These are phyloP conservation scores for Aspergillus pseudoviridinutans DNA, from an alignment of 2,329 filamentous ascomycete species.

Conservation along the genomic window DNA sequence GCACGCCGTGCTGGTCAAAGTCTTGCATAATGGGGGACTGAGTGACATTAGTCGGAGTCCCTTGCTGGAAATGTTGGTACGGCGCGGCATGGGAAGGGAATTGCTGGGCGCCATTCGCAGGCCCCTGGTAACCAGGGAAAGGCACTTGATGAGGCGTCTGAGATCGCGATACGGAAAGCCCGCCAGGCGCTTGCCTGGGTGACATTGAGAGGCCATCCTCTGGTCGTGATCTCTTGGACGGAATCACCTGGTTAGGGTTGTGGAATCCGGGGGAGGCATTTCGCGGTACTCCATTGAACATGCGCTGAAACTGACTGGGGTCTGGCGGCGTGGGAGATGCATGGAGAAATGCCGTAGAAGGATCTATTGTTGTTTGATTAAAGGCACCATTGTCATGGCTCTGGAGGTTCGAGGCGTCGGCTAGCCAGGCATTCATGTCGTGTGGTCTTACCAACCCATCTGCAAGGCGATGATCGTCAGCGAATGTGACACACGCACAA, in stretches of 20 bases:
- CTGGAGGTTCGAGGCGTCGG: slow-evolving; percentile 45
- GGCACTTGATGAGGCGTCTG: slow-evolving; percentile 82
- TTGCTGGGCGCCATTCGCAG: slow-evolving; percentile 58
- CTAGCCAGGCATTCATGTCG: slow-evolving; percentile 52
- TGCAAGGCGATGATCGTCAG: slow-evolving; percentile 28
- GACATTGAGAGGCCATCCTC: slow-evolving; percentile 84
- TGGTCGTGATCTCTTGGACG: slow-evolving; percentile 80
- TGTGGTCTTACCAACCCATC: slow-evolving; percentile 45
- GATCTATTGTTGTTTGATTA: slow-evolving; percentile 44
- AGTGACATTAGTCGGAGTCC: slow-evolving; percentile 76
- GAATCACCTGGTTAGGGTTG: slow-evolving; percentile 76
- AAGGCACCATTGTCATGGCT: slow-evolving; percentile 49
- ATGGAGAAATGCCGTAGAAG: slow-evolving; percentile 47
- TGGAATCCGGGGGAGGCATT: slow-evolving; percentile 76
- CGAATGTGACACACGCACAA: slow-evolving; percentile 12
- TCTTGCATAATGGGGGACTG: slow-evolving; percentile 90
- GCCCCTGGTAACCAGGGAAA: slow-evolving; percentile 67
- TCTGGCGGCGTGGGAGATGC: slow-evolving; percentile 46
- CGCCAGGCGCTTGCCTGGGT: slow-evolving; percentile 69
- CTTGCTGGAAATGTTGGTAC: slow-evolving; percentile 78
- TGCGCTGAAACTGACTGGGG: slow-evolving; percentile 54
- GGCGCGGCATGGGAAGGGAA: slow-evolving; percentile 59
- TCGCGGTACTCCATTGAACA: slow-evolving; percentile 81
- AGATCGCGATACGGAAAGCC: slow-evolving; percentile 77
- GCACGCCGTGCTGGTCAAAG: slow-evolving; percentile 61